Evolutionary conservation across 2,329 filamentous ascomycete genomes (phyloP), one percentile per base, ranked within the genome.

Genomic region (Emergomyces pasteurianus): DNA sequence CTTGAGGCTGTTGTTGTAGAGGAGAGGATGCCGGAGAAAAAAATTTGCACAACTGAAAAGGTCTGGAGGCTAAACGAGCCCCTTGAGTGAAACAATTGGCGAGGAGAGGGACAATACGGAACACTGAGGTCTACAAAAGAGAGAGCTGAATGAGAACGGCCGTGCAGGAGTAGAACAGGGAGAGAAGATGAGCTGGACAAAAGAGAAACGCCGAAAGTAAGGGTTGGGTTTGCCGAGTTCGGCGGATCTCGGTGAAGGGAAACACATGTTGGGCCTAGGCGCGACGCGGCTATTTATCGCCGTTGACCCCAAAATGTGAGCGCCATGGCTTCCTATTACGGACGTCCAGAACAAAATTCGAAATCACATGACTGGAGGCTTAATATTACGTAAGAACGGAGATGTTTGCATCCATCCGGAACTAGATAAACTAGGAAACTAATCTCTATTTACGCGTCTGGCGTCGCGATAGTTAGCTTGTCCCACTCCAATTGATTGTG

Each of bases 1-100:
- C 69, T 70, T 80, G 78, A 57, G 40, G 23, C 34, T 23, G 40
- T 23, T 12, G n/a, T 28, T 40, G 10, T 31, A 21, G 14, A 57
- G 12, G 7, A n/a, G 28, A 16, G 16, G 8, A 26, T 40, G n/a
- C n/a, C 14, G 18, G 26, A 7, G 23, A 31, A 34, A 46, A 43
- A 7, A 21, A n/a, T 28, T 43, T 57, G 21, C 55, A 40, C 14
- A 34, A 46, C 23, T 4, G 46, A 38, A 46, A 12, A n/a, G 16
- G 9, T 3, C 4, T 28, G 12, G 55, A 54, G 12, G 4, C 23
- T 6, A 26, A 31, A 34, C 1, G 46, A 31, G 26, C 9, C 4
- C 23, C 1, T 14, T 16, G 23, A 57, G 10, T n/a, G 21, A 1
- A 57, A 57, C 55, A 43, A 43, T n/a, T 57, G 55, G 42, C 23